Evolutionary conservation across 495 filamentous ascomycete species (phyloP).

Genomic region (Lasiosphaeris hirsuta): DNA sequence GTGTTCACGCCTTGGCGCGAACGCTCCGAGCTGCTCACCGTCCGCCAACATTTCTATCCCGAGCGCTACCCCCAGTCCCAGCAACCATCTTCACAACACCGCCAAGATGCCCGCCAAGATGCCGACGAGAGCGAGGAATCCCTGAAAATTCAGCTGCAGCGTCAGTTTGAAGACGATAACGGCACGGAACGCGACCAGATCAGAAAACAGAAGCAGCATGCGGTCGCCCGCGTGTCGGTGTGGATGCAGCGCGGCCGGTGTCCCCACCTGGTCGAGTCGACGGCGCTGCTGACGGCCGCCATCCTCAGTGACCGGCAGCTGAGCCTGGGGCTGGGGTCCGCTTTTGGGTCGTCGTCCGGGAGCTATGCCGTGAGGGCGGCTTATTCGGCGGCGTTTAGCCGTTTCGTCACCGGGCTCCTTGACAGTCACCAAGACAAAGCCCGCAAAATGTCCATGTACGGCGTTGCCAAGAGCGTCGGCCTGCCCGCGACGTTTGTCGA

Average conservation of each 20-base stretch:
- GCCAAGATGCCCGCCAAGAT: neutral
- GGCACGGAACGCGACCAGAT: too few relatives aligned
- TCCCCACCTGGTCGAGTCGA: slow-evolving; percentile 78
- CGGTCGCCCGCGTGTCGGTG: slow-evolving; percentile 49
- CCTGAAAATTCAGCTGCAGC: slow-evolving; percentile 7
- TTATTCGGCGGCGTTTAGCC: slow-evolving; percentile 48
- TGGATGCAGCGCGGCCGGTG: slow-evolving; percentile 68
- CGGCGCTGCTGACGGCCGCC: slow-evolving; percentile 71
- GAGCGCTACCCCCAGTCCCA: neutral
- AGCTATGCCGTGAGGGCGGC: slow-evolving; percentile 44
- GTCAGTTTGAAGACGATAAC: too few relatives aligned
- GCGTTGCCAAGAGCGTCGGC: slow-evolving; percentile 68
- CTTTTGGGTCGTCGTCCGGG: slow-evolving; percentile 5
- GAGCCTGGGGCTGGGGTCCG: neutral
- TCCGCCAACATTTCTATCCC: slow-evolving; percentile 67
- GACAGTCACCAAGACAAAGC: slow-evolving; percentile 68
- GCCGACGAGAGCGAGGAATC: neutral
- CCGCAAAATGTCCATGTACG: slow-evolving; percentile 77
- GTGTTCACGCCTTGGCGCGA: slow-evolving; percentile 78
- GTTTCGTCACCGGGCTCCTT: slow-evolving; percentile 84
- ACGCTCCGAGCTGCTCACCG: slow-evolving; percentile 58
- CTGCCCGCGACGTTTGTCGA: slow-evolving; percentile 85
- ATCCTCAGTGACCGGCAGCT: slow-evolving; percentile 57
- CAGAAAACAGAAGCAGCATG: slow-evolving; percentile 26
- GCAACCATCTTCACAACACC: neutral